Evolutionary conservation across 1,139 yeast species (phyloP).

Genomic region (Schwanniomyces etchellsii): DNA sequence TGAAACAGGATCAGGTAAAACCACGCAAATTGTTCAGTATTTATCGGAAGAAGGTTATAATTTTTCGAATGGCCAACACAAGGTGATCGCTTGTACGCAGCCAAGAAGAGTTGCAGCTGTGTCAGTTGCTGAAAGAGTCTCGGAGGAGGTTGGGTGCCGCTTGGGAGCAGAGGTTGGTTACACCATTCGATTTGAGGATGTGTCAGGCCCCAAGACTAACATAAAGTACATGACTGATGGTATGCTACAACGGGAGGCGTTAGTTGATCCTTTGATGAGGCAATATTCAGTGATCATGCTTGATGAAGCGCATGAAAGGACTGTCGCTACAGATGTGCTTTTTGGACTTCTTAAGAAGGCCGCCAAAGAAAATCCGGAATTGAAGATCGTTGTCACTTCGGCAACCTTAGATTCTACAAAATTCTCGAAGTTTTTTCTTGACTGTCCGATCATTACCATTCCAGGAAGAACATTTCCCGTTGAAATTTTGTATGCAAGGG

Average conservation of each 20-base stretch:
- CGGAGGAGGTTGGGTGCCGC: constrained; percentile 71
- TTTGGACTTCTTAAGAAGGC: constrained; percentile 83
- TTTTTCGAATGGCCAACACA: constrained; percentile 23
- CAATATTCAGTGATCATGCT: constrained; percentile 80
- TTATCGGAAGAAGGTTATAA: constrained; percentile 79
- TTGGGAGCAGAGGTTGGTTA: constrained; percentile 85
- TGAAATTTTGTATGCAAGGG: constrained; percentile 66
- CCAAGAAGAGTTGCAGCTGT: constrained; percentile 96
- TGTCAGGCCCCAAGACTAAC: constrained; percentile 54
- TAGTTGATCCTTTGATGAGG: constrained; percentile 66
- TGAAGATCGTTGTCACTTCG: constrained; percentile 80
- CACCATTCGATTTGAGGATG: constrained; percentile 80
- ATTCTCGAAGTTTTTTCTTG: constrained; percentile 70
- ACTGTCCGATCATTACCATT: constrained; percentile 76
- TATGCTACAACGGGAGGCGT: constrained; percentile 81
- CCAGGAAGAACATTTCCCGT: constrained; percentile 93
- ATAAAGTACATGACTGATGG: constrained; percentile 94
- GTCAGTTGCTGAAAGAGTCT: constrained; percentile 87
- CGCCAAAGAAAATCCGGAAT: constrained; percentile 58
- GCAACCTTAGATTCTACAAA: constrained; percentile 87
- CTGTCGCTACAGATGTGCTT: constrained; percentile 87
- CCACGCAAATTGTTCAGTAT: constrained; percentile 92
- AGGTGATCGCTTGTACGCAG: constrained; percentile 83
- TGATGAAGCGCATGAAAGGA: constrained; percentile 96
- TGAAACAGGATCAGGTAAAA: constrained; percentile 94